These are phyloP conservation scores for Cadophora gregata DNA, from an alignment of 2,329 filamentous ascomycete species.

Conservation along the genomic window DNA sequence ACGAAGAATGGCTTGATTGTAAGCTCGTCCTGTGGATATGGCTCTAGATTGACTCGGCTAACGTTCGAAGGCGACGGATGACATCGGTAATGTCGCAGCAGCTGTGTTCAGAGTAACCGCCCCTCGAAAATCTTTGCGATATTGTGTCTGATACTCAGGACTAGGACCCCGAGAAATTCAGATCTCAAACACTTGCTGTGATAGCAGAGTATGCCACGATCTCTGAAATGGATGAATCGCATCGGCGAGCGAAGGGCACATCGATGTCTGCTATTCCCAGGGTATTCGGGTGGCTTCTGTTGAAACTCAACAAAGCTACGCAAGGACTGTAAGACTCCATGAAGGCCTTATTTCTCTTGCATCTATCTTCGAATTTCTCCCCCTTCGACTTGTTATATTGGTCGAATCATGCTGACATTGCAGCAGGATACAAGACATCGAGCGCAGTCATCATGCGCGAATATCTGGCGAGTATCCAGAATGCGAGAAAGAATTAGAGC, in stretches of 20 bases:
- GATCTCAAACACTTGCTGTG: constrained; percentile 23
- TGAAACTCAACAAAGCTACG: constrained; percentile 29
- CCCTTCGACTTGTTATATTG: neutral
- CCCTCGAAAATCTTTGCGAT: too few relatives aligned
- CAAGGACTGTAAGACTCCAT: constrained; percentile 26
- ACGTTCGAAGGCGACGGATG: constrained; percentile 29
- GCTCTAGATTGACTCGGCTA: neutral
- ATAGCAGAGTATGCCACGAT: constrained; percentile 30
- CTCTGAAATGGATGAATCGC: constrained; percentile 27
- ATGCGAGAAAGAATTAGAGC: constrained; percentile 17
- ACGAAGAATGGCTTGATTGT: constrained; percentile 29
- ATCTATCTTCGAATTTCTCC: neutral
- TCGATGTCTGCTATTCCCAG: constrained; percentile 25
- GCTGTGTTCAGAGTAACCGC: constrained; percentile 30
- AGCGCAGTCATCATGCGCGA: constrained; percentile 23
- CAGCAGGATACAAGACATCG: constrained; percentile 25
- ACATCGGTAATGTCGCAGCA: constrained; percentile 35
- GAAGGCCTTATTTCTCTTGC: too few relatives aligned
- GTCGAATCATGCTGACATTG: neutral
- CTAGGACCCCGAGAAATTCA: constrained; percentile 31
- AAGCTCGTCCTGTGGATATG: neutral
- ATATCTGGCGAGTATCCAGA: constrained; percentile 25
- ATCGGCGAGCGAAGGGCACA: constrained; percentile 26
- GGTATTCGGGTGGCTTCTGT: constrained; percentile 28
- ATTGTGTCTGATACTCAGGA: too few relatives aligned